Evolutionary conservation across 2,329 filamentous ascomycete species (phyloP).

Genomic region (Microcera coccophila): DNA sequence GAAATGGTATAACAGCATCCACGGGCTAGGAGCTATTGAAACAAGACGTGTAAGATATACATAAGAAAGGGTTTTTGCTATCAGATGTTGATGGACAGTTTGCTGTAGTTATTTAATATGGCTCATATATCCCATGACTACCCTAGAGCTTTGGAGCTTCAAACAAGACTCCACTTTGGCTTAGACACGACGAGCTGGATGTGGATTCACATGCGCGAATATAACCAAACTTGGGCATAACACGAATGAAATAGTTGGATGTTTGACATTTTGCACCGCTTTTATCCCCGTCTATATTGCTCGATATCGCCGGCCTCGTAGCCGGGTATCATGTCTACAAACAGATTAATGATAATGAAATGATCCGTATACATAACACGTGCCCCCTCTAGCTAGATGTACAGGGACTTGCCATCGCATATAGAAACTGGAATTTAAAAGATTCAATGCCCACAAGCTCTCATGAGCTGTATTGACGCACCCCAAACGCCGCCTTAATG

Average conservation of each 20-base stretch:
- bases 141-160: not conserved
- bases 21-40: too few relatives aligned
- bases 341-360: conserved; percentile 9
- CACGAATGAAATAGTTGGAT: conserved; percentile 3
- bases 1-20: too few relatives aligned
- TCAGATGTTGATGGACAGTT: too few relatives aligned
- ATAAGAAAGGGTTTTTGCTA: too few relatives aligned
- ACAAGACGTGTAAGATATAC: too few relatives aligned
- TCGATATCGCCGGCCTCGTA: conserved; percentile 6
- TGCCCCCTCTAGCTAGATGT: conserved; percentile 7
- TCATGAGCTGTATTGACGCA: conserved; percentile 15
- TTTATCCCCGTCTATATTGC: conserved; percentile 18
- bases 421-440: conserved; percentile 13
- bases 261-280: too few relatives aligned
- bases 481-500: conserved; percentile 51
- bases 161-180: not conserved
- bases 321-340: conserved; percentile 13
- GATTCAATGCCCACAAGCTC: conserved; percentile 14
- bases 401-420: not conserved
- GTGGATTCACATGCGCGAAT: not conserved
- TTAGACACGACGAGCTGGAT: not conserved
- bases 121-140: not conserved
- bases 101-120: too few relatives aligned
- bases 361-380: conserved; percentile 11
- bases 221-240: not conserved